Evolutionary conservation across 2,329 filamentous ascomycete species (phyloP).

Genomic region (Apiospora sp.): DNA sequence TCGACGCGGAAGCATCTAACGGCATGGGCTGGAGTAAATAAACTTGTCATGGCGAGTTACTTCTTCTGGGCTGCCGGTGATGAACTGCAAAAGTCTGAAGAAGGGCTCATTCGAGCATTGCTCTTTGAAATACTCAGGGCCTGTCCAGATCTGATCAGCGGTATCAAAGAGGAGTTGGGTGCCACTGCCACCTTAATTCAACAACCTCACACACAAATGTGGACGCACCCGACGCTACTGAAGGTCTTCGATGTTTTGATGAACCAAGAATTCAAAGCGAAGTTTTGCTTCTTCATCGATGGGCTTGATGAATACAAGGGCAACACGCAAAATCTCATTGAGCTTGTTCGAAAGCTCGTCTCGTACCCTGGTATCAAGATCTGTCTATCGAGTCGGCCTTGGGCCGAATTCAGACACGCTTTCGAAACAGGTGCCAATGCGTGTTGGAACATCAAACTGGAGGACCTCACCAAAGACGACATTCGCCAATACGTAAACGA

Average conservation of each 20-base stretch:
- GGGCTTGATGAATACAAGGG: slow-evolving; percentile 25
- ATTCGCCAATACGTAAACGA: neutral
- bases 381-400: slow-evolving; percentile 9
- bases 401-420: neutral
- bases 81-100: slow-evolving; percentile 25
- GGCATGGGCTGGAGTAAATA: slow-evolving; percentile 19
- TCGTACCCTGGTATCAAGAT: slow-evolving; percentile 2
- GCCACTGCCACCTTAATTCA: too few species aligned
- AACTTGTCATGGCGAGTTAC: slow-evolving; percentile 13
- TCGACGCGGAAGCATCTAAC: neutral
- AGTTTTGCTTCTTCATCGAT: slow-evolving; percentile 27
- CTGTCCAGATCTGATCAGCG: neutral
- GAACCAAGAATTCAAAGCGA: neutral
- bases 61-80: slow-evolving; percentile 29
- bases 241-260: neutral
- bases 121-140: slow-evolving; percentile 22
- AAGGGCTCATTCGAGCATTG: slow-evolving; percentile 25
- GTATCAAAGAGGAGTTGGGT: too few species aligned
- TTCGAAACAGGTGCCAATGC: neutral
- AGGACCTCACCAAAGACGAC: neutral
- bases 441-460: neutral
- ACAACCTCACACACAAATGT: too few species aligned
- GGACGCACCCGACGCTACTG: too few species aligned
- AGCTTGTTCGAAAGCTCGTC: neutral
- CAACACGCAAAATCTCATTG: neutral